These are phyloP conservation scores for Lignosus rhinocerotis DNA, from an alignment of 1,284 basidiomycete species.

Conservation along the genomic window DNA sequence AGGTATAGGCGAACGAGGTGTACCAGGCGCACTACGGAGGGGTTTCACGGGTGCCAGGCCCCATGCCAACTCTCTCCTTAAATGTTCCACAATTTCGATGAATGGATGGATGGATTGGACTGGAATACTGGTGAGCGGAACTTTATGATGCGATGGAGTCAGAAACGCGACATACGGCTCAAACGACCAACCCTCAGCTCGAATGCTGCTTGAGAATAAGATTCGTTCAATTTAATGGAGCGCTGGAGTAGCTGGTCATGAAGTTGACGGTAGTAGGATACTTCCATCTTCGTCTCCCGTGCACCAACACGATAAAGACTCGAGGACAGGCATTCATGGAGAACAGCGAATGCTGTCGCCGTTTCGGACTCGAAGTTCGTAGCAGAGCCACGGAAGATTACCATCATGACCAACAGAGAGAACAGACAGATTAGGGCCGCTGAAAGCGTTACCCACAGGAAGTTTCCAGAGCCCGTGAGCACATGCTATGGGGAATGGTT, in stretches of 20 bases:
- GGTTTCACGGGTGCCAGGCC: conserved; percentile 37
- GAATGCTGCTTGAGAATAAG: conserved; percentile 49
- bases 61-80: conserved; percentile 49
- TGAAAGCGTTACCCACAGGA: conserved; percentile 44
- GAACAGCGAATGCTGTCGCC: conserved; percentile 35
- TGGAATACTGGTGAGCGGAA: conserved; percentile 15
- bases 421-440: conserved; percentile 43
- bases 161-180: conserved; percentile 35
- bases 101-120: conserved; percentile 49
- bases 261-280: conserved; percentile 26
- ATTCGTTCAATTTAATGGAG: conserved; percentile 43
- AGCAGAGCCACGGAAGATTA: conserved; percentile 43
- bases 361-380: conserved; percentile 46
- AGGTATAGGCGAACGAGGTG: conserved; percentile 3
- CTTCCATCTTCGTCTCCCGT: conserved; percentile 19
- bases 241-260: conserved; percentile 37
- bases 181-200: conserved; percentile 49
- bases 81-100: conserved; percentile 44
- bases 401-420: conserved; percentile 41
- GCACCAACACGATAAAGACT: conserved; percentile 33
- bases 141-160: not conserved
- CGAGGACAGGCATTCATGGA: conserved; percentile 38
- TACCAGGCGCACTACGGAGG: conserved; percentile 8
- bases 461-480: conserved; percentile 34
- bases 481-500: conserved; percentile 29